Evolutionary conservation across 2,329 filamentous ascomycete species (phyloP).

Genomic region (Drechslera avenae): DNA sequence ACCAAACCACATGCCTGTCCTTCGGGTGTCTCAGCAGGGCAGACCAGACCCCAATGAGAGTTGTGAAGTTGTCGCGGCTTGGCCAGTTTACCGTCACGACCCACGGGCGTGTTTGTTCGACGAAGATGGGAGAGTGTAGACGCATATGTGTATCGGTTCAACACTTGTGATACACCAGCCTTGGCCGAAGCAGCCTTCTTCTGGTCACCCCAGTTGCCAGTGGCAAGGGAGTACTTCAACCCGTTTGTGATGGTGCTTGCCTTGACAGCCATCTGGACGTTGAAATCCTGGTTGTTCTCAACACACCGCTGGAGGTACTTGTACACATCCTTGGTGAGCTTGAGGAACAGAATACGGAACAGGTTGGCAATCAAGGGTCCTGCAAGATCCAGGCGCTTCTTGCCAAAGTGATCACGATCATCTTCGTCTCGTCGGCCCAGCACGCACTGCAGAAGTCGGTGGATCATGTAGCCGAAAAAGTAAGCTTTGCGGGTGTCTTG

Average conservation of each 20-base stretch:
- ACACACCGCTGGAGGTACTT: constrained; percentile 92
- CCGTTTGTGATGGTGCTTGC: constrained; percentile 89
- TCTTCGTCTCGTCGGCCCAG: constrained; percentile 92
- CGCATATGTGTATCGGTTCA: constrained; percentile 96
- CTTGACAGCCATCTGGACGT: constrained; percentile 88
- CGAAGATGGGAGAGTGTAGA: constrained; percentile 96
- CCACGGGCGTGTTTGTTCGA: constrained; percentile 96
- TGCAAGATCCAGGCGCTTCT: constrained; percentile 95
- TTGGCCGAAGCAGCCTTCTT: constrained; percentile 97
- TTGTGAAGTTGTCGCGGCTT: constrained; percentile 98
- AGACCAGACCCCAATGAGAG: constrained; percentile 97
- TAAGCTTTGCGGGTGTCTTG: constrained; percentile 96
- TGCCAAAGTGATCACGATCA: constrained; percentile 98
- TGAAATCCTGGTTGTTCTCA: constrained; percentile 86
- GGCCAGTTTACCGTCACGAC: constrained; percentile 95
- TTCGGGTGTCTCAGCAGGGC: constrained; percentile 96
- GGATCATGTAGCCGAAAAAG: constrained; percentile 98
- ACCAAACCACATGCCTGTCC: constrained; percentile 97
- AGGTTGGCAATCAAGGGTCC: constrained; percentile 94
- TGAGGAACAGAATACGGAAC: constrained; percentile 88
- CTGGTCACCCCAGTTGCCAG: constrained; percentile 99
- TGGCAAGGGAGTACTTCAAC: constrained; percentile 94
- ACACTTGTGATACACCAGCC: constrained; percentile 95
- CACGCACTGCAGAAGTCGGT: constrained; percentile 90
- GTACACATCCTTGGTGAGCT: constrained; percentile 88